A percentile compares a stretch with the other conserved stretches of the same genome.
Evolutionary conservation across 257 asterid genomes (phyloP).

Genomic region (Capsicum pubescens): DNA sequence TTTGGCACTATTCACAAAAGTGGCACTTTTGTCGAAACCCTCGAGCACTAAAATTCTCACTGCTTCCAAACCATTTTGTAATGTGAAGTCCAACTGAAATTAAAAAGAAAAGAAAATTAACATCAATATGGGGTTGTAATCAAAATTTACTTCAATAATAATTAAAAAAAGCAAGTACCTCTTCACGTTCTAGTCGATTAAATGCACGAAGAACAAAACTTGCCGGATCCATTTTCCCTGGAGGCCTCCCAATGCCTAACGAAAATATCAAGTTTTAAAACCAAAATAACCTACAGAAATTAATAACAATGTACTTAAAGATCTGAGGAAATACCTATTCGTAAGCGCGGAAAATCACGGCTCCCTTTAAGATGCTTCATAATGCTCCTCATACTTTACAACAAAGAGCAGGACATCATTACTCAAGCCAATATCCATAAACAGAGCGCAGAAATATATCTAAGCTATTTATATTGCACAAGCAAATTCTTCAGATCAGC

Average conservation of each 20-base stretch:
- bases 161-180: constrained; percentile 49
- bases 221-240: constrained; percentile 83
- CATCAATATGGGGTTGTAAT: constrained; percentile 25
- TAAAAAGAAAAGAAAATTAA: background rate
- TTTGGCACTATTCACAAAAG: constrained; percentile 76
- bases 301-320: background rate
- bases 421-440: background rate
- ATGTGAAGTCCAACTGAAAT: constrained; percentile 77
- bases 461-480: background rate
- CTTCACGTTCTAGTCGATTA: constrained; percentile 73
- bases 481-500: background rate
- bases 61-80: constrained; percentile 78
- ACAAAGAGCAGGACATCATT: constrained; percentile 13
- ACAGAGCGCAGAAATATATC: background rate
- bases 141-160: background rate
- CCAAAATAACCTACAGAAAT: constrained; percentile 15
- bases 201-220: constrained; percentile 85
- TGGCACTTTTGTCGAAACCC: constrained; percentile 76
- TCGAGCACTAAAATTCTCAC: constrained; percentile 74
- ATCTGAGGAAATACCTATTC: constrained; percentile 62
- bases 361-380: constrained; percentile 79
- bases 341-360: constrained; percentile 83
- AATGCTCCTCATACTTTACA: constrained; percentile 87
- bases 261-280: background rate
- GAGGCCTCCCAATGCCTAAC: constrained; percentile 93